phyloP scores from a whole-genome alignment of 768 basidiomycete species.

The Holtermanniella nyarrowii region DNA sequence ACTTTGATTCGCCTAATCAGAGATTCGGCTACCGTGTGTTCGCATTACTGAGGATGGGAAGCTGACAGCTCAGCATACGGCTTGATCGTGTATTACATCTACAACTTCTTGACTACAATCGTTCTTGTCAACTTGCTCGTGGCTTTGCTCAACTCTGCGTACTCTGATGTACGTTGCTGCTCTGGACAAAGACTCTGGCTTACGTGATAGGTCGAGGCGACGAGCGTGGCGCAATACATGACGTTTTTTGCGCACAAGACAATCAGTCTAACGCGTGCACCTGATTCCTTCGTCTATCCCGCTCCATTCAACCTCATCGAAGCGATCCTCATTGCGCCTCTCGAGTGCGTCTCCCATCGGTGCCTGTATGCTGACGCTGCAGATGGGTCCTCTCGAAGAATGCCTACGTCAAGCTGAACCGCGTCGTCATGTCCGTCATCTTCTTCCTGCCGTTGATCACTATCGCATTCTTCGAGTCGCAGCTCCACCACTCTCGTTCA shows the following conservation, averaged over 20 bases:
- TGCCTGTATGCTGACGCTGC: slow-evolving; percentile 4
- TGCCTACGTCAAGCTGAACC: slow-evolving; percentile 68
- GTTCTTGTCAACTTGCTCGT: slow-evolving; percentile 87
- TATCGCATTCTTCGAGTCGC: slow-evolving; percentile 69
- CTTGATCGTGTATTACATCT: slow-evolving; percentile 69
- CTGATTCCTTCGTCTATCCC: slow-evolving; percentile 58
- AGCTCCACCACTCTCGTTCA: slow-evolving; percentile 26
- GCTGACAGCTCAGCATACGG: slow-evolving; percentile 41
- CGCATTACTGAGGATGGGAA: neutral
- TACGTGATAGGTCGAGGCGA: slow-evolving; percentile 40
- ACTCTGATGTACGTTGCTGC: slow-evolving; percentile 64
- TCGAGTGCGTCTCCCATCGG: slow-evolving; percentile 56
- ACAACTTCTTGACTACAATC: slow-evolving; percentile 73
- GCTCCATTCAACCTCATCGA: slow-evolving; percentile 90
- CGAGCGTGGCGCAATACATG: slow-evolving; percentile 52
- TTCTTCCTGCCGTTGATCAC: slow-evolving; percentile 68
- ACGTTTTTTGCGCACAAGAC: slow-evolving; percentile 85
- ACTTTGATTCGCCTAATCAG: slow-evolving; percentile 36
- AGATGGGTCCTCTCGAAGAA: slow-evolving; percentile 45
- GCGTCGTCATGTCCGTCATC: slow-evolving; percentile 61
- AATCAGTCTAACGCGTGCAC: slow-evolving; percentile 31
- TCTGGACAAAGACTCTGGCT: neutral
- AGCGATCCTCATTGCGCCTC: slow-evolving; percentile 63
- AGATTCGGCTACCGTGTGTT: slow-evolving; percentile 36
- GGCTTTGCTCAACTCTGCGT: slow-evolving; percentile 88